Percentiles rank a stretch among this genome's conserved stretches.
Conservation (phyloP, 2,329 filamentous ascomycete species). For the Colletotrichum salicis region DNA sequence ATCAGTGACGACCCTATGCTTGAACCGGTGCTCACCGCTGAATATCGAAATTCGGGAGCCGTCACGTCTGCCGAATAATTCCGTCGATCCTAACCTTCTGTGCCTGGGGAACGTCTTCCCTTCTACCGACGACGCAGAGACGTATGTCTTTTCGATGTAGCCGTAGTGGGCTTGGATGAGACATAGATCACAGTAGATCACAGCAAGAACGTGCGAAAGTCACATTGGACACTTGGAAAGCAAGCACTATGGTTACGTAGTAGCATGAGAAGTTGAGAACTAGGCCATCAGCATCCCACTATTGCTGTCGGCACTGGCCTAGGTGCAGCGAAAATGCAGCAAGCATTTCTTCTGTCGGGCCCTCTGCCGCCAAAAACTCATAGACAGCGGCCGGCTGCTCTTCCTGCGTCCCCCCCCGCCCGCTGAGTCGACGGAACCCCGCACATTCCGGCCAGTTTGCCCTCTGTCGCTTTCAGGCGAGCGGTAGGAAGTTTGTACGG, state of each 20-base stretch:
- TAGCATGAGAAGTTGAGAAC: no score
- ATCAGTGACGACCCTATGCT: constrained; percentile 7
- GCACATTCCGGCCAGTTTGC: not conserved
- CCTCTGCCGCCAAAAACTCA: not conserved
- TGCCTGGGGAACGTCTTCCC: not conserved
- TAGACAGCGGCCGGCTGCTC: not conserved
- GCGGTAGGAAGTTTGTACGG: not conserved
- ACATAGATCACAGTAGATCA: not conserved
- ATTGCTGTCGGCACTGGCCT: constrained; percentile 4
- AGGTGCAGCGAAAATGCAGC: constrained; percentile 12
- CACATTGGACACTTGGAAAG: not conserved
- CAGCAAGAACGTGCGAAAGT: not conserved
- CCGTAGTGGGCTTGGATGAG: not conserved
- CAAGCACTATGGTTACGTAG: not conserved
- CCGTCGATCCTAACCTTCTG: constrained; percentile 9
- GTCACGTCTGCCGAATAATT: not conserved
- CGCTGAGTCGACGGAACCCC: not conserved
- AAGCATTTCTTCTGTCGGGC: constrained; percentile 19
- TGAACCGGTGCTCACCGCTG: constrained; percentile 16
- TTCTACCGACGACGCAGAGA: not conserved
- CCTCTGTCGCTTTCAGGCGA: not conserved
- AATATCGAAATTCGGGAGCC: constrained; percentile 22
- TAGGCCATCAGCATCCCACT: not conserved
- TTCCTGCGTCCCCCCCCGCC: not conserved
- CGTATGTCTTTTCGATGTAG: not conserved